A percentile compares a stretch with the other conserved stretches of the same genome.
These are phyloP conservation scores for Prunus mongolica DNA, from an alignment of 306 rosid species.

Conservation along the genomic window DNA sequence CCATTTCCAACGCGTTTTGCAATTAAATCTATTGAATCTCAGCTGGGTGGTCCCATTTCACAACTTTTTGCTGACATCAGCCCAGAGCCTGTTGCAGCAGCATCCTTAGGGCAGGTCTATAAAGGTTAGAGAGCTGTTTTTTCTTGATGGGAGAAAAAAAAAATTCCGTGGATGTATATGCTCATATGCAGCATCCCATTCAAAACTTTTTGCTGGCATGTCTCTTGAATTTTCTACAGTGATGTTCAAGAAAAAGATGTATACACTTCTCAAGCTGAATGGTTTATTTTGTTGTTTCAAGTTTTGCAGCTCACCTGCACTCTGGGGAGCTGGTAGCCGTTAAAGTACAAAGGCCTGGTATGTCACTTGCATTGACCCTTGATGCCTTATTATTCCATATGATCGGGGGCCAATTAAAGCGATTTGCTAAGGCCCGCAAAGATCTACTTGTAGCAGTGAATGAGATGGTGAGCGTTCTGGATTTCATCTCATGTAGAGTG, in stretches of 20 bases:
- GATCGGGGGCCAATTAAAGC: slow-evolving; percentile 91
- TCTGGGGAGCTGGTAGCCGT: slow-evolving; percentile 96
- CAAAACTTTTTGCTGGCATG: too few species aligned
- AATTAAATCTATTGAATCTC: slow-evolving; percentile 70
- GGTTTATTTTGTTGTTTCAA: slow-evolving; percentile 46
- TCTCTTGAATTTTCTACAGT: too few species aligned
- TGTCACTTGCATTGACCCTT: slow-evolving; percentile 86
- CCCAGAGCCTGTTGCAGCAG: slow-evolving; percentile 82
- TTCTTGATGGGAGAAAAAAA: not conserved
- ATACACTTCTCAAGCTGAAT: slow-evolving; percentile 37
- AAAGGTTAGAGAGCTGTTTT: slow-evolving; percentile 55
- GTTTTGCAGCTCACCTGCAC: slow-evolving; percentile 96
- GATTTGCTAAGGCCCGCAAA: slow-evolving; percentile 86
- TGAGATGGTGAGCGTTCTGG: slow-evolving; percentile 72
- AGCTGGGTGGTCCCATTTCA: slow-evolving; percentile 63
- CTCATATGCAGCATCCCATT: too few species aligned
- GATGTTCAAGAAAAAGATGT: slow-evolving; percentile 11
- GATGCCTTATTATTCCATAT: slow-evolving; percentile 94
- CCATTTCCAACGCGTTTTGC: slow-evolving; percentile 82
- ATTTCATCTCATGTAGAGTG: slow-evolving; percentile 3
- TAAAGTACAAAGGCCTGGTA: slow-evolving; percentile 97
- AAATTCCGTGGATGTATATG: not conserved
- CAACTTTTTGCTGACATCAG: slow-evolving; percentile 75
- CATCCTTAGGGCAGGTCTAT: slow-evolving; percentile 95
- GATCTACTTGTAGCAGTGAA: slow-evolving; percentile 93